Evolutionary conservation across 139 green algal species (phyloP).

Genomic region (Tetraselmis chui): DNA sequence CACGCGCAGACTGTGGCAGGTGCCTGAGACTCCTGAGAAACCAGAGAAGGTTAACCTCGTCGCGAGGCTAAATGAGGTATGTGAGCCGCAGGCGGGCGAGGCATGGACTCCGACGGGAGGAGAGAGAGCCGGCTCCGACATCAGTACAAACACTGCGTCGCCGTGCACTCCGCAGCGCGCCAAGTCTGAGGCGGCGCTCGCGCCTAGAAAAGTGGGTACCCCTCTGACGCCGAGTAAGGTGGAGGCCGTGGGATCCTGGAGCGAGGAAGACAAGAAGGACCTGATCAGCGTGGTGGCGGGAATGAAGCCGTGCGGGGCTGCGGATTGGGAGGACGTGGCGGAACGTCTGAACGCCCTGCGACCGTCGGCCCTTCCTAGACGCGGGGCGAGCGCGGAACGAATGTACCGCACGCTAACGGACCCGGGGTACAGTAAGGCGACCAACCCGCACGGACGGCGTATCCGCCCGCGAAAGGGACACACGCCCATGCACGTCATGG

Average conservation of each 20-base stretch:
- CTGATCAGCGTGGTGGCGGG: neutral
- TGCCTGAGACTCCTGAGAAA: neutral
- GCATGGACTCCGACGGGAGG: neutral
- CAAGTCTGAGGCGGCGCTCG: neutral
- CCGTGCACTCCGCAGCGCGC: neutral
- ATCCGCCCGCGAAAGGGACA: slow-evolving; percentile 17
- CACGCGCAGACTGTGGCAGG: neutral
- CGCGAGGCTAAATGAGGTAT: neutral
- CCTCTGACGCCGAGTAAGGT: neutral
- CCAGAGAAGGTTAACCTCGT: neutral
- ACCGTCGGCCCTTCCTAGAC: neutral
- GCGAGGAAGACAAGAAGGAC: slow-evolving; percentile 6
- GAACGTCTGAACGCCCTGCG: slow-evolving; percentile 5
- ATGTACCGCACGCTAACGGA: slow-evolving; percentile 23
- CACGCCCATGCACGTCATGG: slow-evolving; percentile 33
- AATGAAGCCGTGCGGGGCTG: slow-evolving; percentile 10
- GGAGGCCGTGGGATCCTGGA: slow-evolving; percentile 8
- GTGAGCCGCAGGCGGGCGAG: neutral
- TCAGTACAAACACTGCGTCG: neutral
- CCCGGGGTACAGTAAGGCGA: slow-evolving; percentile 17
- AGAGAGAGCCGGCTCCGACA: neutral
- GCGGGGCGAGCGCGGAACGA: slow-evolving; percentile 14
- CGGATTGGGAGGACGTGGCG: slow-evolving; percentile 15
- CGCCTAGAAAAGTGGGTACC: neutral
- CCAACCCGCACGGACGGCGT: slow-evolving; percentile 25